phyloP scores from a whole-genome alignment of 176 grass and related monocot genomes.

The Triticum dicoccoides region DNA sequence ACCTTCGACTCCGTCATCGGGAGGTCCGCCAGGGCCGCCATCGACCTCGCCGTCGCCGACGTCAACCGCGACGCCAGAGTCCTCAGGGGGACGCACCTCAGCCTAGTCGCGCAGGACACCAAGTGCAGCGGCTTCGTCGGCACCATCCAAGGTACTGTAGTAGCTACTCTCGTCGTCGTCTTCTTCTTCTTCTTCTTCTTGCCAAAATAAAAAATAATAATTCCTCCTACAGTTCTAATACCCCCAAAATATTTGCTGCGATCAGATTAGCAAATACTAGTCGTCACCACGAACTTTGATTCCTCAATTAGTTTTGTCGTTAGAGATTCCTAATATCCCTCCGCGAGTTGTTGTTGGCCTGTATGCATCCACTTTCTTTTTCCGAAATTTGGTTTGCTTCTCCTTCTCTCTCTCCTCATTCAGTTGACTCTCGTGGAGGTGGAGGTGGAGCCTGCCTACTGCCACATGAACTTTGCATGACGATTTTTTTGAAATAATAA shows the following conservation, averaged over 20 bases:
- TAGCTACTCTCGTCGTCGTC: neutral
- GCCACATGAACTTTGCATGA: constrained; percentile 1
- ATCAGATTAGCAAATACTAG: too few species aligned
- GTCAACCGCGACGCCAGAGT: constrained; percentile 54
- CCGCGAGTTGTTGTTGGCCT: neutral
- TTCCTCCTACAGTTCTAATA: too few species aligned
- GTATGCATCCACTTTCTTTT: neutral
- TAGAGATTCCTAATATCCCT: neutral
- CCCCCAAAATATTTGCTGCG: too few species aligned
- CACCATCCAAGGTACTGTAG: constrained; percentile 56
- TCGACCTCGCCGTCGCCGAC: constrained; percentile 75
- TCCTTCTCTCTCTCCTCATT: too few species aligned
- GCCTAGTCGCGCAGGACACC: constrained; percentile 51
- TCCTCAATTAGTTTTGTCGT: neutral
- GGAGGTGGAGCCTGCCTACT: neutral
- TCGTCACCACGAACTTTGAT: neutral
- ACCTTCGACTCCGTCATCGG: constrained; percentile 88
- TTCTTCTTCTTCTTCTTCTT: too few species aligned
- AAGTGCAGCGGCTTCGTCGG: constrained; percentile 94
- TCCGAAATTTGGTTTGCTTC: neutral
- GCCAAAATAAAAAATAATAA: too few species aligned
- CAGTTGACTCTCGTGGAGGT: neutral
- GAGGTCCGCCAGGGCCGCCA: constrained; percentile 50
- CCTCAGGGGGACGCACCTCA: constrained; percentile 57
- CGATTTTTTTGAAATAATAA: neutral